Conservation (phyloP, 169 alveolate genomes). For the Plasmodium falciparum region DNA sequence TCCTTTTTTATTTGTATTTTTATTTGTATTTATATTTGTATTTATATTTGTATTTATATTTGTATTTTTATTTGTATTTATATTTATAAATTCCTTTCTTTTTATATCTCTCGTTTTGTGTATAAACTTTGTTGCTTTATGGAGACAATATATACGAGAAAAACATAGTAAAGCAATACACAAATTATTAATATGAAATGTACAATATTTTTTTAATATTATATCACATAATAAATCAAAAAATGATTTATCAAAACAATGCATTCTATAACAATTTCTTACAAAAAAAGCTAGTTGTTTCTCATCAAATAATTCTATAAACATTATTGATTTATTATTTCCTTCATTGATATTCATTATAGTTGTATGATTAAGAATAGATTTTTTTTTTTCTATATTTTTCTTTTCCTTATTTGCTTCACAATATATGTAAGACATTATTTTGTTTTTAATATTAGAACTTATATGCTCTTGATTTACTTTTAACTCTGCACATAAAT, state of each 20-base stretch:
- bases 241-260: conserved; percentile 62
- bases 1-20: background rate
- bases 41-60: no score
- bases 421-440: background rate
- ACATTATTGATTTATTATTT: background rate
- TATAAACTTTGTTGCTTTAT: background rate
- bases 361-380: background rate
- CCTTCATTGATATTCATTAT: background rate
- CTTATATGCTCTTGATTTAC: conserved; percentile 16
- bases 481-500: conserved; percentile 73
- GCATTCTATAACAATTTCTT: conserved; percentile 74
- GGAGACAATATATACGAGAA: conserved; percentile 67
- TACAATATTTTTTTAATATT: conserved; percentile 2
- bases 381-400: background rate
- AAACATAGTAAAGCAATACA: conserved; percentile 61
- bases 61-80: no score
- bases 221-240: conserved; percentile 65
- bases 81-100: background rate
- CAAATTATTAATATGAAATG: conserved; percentile 5
- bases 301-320: conserved; percentile 42
- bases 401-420: background rate
- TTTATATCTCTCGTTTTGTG: background rate
- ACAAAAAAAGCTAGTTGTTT: conserved; percentile 42
- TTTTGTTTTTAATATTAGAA: conserved; percentile 12
- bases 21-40: no score